Evolutionary conservation across 2,329 filamentous ascomycete genomes (phyloP).

Genomic region (Hymenoscyphus scutula): DNA sequence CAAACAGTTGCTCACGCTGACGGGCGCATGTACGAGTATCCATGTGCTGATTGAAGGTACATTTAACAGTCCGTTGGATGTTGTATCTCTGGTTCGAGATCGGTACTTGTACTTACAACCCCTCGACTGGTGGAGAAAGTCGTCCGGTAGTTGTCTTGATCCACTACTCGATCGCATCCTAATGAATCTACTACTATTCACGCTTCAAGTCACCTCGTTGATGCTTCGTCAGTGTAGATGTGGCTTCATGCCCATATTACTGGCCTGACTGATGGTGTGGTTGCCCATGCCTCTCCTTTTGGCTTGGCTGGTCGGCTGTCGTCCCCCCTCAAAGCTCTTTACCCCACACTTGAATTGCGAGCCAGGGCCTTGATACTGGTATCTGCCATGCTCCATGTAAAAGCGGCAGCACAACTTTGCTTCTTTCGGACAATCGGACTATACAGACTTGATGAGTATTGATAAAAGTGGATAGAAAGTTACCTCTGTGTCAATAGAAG

Average conservation of each 20-base stretch:
- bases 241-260: not conserved
- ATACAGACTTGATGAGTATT: too few relatives aligned
- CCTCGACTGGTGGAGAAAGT: too few relatives aligned
- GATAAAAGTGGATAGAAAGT: not conserved
- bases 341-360: constrained; percentile 11
- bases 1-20: too few relatives aligned
- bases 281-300: not conserved
- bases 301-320: not conserved
- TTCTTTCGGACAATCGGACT: not conserved
- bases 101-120: too few relatives aligned
- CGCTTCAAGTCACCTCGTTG: not conserved
- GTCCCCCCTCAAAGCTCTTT: not conserved
- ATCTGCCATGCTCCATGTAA: not conserved
- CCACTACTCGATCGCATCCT: too few relatives aligned
- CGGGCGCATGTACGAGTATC: too few relatives aligned
- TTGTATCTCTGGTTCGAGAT: too few relatives aligned
- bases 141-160: too few relatives aligned
- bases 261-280: not conserved
- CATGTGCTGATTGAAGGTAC: too few relatives aligned
- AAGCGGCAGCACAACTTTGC: not conserved
- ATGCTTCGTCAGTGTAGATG: not conserved
- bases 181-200: too few relatives aligned
- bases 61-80: too few relatives aligned
- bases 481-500: not conserved
- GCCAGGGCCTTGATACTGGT: not conserved